Percentiles rank a stretch among this genome's conserved stretches.
Conservation (phyloP, 2,329 filamentous ascomycete species). For the Emmonsia crescens region DNA sequence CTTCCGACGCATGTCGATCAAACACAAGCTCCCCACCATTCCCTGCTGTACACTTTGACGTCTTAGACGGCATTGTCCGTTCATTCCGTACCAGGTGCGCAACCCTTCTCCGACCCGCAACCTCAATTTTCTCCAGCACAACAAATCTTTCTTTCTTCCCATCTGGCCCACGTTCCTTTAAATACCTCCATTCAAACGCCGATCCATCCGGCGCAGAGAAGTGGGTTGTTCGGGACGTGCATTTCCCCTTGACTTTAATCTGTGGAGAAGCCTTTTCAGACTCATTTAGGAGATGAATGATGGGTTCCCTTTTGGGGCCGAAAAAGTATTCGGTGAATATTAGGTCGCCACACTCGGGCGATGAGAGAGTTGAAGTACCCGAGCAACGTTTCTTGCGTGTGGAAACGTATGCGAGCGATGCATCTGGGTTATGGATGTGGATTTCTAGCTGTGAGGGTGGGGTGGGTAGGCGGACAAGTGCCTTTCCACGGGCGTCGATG, state of each 20-base stretch:
- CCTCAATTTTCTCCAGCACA: conserved; percentile 15
- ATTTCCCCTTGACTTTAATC: conserved; percentile 29
- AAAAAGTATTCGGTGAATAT: conserved; percentile 49
- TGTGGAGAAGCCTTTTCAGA: conserved; percentile 14
- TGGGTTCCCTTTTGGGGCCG: conserved; percentile 44
- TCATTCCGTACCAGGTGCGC: conserved; percentile 32
- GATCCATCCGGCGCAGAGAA: conserved; percentile 40
- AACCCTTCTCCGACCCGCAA: conserved; percentile 13
- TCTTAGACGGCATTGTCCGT: conserved; percentile 32
- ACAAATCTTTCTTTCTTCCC: conserved; percentile 21
- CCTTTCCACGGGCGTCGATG: conserved; percentile 22
- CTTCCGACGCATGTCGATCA: conserved; percentile 32
- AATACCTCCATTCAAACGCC: conserved; percentile 48
- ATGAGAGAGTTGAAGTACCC: conserved; percentile 39
- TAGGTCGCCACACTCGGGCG: conserved; percentile 25
- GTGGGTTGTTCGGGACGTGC: conserved; percentile 37
- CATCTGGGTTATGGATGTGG: conserved; percentile 24
- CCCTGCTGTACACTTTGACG: conserved; percentile 27
- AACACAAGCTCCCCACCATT: conserved; percentile 42
- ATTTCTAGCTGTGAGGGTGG: conserved; percentile 29
- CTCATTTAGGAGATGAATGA: conserved; percentile 29
- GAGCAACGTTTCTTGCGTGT: conserved; percentile 39
- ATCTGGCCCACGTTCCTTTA: conserved; percentile 23
- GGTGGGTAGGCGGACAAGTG: conserved; percentile 24
- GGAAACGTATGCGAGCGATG: conserved; percentile 41